Percentiles rank a stretch among this genome's conserved stretches.
Conservation (phyloP, 495 filamentous ascomycete genomes). For the Aspergillus coremiiformis region DNA sequence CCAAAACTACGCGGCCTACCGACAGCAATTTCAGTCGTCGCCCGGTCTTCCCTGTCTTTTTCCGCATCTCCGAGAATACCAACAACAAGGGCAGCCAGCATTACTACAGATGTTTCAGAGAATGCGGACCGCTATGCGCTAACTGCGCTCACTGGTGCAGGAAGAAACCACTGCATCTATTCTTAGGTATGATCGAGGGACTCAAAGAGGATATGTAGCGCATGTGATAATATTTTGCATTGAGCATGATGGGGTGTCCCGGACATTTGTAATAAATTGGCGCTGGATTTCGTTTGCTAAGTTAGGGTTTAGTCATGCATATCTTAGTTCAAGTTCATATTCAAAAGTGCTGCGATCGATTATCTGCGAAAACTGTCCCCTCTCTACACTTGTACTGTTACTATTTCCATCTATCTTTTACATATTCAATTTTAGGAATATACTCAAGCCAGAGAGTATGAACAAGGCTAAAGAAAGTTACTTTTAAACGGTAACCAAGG, state of each 20-base stretch:
- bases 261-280: not conserved
- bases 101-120: conserved; percentile 28
- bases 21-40: conserved; percentile 23
- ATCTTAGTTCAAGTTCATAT: not conserved
- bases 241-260: not conserved
- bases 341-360: not conserved
- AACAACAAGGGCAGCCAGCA: conserved; percentile 24
- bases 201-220: not conserved
- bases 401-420: too few species aligned
- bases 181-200: not conserved
- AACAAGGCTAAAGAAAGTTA: too few species aligned
- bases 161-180: not conserved
- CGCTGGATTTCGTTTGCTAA: not conserved
- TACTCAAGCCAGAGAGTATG: too few species aligned
- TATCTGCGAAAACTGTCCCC: too few species aligned
- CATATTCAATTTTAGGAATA: too few species aligned
- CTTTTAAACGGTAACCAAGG: too few species aligned
- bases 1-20: conserved; percentile 32
- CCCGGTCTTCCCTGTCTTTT: conserved; percentile 37
- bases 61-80: conserved; percentile 33
- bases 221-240: not conserved
- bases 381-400: too few species aligned
- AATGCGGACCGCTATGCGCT: conserved; percentile 6
- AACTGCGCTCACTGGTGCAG: not conserved
- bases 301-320: not conserved